These are phyloP conservation scores for Hapsidospora chrysogenum DNA, from an alignment of 495 filamentous ascomycete species.

Conservation along the genomic window DNA sequence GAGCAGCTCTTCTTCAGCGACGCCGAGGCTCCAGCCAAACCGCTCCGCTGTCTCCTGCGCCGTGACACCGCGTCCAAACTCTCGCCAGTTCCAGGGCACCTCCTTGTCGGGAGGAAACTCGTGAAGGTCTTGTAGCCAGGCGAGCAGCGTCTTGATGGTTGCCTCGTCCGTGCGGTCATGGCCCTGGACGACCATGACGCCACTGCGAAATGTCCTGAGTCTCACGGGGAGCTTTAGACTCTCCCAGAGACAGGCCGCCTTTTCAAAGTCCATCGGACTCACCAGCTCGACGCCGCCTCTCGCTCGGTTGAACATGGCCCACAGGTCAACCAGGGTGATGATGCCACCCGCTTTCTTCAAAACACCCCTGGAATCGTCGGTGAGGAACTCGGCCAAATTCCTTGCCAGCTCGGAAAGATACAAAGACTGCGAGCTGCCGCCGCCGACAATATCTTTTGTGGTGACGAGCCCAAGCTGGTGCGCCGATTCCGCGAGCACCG, in stretches of 20 bases:
- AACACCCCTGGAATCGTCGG: slow-evolving; percentile 72
- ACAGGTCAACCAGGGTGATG: slow-evolving; percentile 87
- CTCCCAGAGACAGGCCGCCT: slow-evolving; percentile 76
- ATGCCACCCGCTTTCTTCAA: slow-evolving; percentile 78
- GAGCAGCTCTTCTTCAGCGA: slow-evolving; percentile 86
- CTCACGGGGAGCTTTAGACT: slow-evolving; percentile 75
- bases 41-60: slow-evolving; percentile 76
- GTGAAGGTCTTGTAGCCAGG: slow-evolving; percentile 64
- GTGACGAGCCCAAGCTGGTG: slow-evolving; percentile 77
- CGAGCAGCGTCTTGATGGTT: slow-evolving; percentile 57
- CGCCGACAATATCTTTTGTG: slow-evolving; percentile 69
- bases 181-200: slow-evolving; percentile 80
- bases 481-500: slow-evolving; percentile 66
- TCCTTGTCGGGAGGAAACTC: slow-evolving; percentile 43
- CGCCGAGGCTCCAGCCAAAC: slow-evolving; percentile 98
- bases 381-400: slow-evolving; percentile 84
- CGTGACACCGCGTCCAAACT: slow-evolving; percentile 71
- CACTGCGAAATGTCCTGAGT: slow-evolving; percentile 75
- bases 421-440: slow-evolving; percentile 26
- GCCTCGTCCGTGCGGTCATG: slow-evolving; percentile 82
- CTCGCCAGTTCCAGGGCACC: slow-evolving; percentile 54
- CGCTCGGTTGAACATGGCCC: slow-evolving; percentile 95
- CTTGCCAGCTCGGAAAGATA: slow-evolving; percentile 68
- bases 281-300: slow-evolving; percentile 88
- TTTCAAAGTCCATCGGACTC: slow-evolving; percentile 81